Evolutionary conservation across 306 rosid genomes (phyloP), one percentile per base, ranked within the genome.

Genomic region (Datisca glomerata): DNA sequence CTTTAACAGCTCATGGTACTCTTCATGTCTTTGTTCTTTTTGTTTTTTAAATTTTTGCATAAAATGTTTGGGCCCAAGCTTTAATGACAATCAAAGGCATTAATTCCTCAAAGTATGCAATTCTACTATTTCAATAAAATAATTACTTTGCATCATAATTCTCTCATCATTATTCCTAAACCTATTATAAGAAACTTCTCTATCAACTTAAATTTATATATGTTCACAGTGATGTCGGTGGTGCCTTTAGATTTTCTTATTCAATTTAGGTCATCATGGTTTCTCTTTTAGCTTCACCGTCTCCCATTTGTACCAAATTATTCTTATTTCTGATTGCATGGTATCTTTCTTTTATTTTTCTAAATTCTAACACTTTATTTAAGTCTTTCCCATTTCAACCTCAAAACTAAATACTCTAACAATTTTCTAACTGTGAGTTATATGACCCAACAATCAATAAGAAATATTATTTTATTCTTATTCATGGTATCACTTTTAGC

Each of bases 41-140:
- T n/a, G n/a, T n/a, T n/a, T n/a, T n/a, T n/a, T n/a, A n/a, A n/a
- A n/a, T n/a, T n/a, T n/a, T n/a, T n/a, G n/a, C n/a, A n/a, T n/a
- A n/a, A n/a, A n/a, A n/a, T n/a, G n/a, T n/a, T n/a, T n/a, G n/a
- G 94, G 22, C 46, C 46, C 20, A 11, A 12, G 4, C 53, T 47
- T 47, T 47, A 47, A 36, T 52, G 58, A 54, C 39, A 54, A 41
- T 55, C 35, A 41, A 34, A 65, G 43, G 6, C 44, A 55, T 35
- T 21, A 47, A 40, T 24, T 21, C 33, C 7, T 38, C 54, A 53
- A 74, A 72, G 79, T 69, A 72, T 64, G 75, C 68, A 63, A 67
- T 58, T 70, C 59, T 47, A 75, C 75, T 75, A 52, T 72, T 68
- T 16, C 53, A 68, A 57, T 65, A 63, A 77, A 68, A 73, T n/a